A percentile compares a stretch with the other conserved stretches of the same genome.
These are phyloP conservation scores for Yarrowia galli DNA, from an alignment of 1,139 yeast genomes.

Conservation along the genomic window DNA sequence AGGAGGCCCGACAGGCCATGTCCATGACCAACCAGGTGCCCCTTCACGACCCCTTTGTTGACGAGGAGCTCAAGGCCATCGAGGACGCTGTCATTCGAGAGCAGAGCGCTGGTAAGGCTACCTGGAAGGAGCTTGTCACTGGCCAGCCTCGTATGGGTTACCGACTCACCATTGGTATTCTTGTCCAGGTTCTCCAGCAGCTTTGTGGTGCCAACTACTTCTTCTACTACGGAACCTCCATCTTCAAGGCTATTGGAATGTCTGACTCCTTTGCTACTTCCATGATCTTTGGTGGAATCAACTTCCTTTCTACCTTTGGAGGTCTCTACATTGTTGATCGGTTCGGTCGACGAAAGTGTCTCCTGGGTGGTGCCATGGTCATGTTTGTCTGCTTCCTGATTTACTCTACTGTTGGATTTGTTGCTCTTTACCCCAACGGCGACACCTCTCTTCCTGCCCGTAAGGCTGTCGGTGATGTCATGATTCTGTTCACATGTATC, in stretches of 20 bases:
- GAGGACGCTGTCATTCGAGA: conserved; percentile 71
- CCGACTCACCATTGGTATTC: conserved; percentile 69
- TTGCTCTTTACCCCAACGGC: conserved; percentile 63
- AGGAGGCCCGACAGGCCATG: conserved; percentile 66
- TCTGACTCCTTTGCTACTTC: conserved; percentile 77
- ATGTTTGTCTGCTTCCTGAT: conserved; percentile 72
- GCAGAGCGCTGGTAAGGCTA: conserved; percentile 67
- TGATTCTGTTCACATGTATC: conserved; percentile 79
- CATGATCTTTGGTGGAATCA: conserved; percentile 78
- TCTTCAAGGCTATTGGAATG: conserved; percentile 78
- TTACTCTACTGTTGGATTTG: conserved; percentile 74
- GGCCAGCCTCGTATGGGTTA: conserved; percentile 62
- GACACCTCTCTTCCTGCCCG: conserved; percentile 47
- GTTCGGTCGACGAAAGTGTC: conserved; percentile 73
- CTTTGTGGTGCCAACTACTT: conserved; percentile 82
- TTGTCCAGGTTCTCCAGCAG: conserved; percentile 75
- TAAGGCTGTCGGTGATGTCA: conserved; percentile 68
- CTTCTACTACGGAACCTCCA: conserved; percentile 81
- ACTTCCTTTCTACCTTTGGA: conserved; percentile 74
- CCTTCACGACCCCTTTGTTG: conserved; percentile 64
- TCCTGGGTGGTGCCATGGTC: conserved; percentile 67
- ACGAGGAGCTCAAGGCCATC: conserved; percentile 65
- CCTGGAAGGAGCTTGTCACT: conserved; percentile 69
- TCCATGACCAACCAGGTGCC: conserved; percentile 70
- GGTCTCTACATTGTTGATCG: conserved; percentile 72